A percentile compares a stretch with the other conserved stretches of the same genome.
These are phyloP conservation scores for Manihot esculenta DNA, from an alignment of 441 rosid genomes.

Conservation along the genomic window DNA sequence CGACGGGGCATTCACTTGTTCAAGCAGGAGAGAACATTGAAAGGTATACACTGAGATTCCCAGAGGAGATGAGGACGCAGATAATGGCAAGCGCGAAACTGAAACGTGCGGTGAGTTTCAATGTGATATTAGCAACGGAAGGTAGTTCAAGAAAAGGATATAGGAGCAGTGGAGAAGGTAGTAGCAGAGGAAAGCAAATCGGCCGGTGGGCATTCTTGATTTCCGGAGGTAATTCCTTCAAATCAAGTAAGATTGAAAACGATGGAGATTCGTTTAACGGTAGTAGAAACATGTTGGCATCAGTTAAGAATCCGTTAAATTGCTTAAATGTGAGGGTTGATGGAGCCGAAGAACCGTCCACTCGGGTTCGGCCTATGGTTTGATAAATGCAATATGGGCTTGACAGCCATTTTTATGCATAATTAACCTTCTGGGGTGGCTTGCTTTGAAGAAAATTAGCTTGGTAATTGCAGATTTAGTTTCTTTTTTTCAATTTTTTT, in stretches of 20 bases:
- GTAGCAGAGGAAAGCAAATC: slow-evolving; percentile 31
- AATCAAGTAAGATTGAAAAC: slow-evolving; percentile 14
- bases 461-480: too few relatives aligned
- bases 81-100: slow-evolving; percentile 41
- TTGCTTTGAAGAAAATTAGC: too few relatives aligned
- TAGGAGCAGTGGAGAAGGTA: slow-evolving; percentile 32
- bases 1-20: slow-evolving; percentile 76
- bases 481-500: too few relatives aligned
- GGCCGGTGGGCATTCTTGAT: slow-evolving; percentile 37
- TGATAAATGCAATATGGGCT: not conserved
- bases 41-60: slow-evolving; percentile 68
- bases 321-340: slow-evolving; percentile 16
- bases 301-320: slow-evolving; percentile 25
- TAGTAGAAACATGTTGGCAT: slow-evolving; percentile 12
- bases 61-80: slow-evolving; percentile 59
- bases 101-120: slow-evolving; percentile 52
- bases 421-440: too few relatives aligned
- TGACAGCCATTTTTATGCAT: too few relatives aligned
- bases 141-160: slow-evolving; percentile 57
- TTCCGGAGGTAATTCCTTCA: slow-evolving; percentile 17
- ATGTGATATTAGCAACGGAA: slow-evolving; percentile 41
- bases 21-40: slow-evolving; percentile 62
- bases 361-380: not conserved
- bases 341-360: slow-evolving; percentile 1
- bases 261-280: slow-evolving; percentile 18